phyloP scores from a whole-genome alignment of 805 yeast genomes.

The Candida parachauliodes region DNA sequence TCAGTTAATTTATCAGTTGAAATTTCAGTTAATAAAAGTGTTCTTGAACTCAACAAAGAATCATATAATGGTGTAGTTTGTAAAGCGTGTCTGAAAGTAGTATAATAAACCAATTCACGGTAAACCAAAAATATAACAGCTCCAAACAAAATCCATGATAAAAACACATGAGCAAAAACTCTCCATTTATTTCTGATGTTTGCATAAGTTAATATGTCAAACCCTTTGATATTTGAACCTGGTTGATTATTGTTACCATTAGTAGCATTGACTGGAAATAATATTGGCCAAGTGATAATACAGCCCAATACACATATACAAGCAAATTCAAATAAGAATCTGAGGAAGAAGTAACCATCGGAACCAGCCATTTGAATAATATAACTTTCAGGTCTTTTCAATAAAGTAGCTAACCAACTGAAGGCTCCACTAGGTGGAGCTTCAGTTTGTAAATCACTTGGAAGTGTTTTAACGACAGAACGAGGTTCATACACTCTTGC shows the following conservation, averaged over 20 bases:
- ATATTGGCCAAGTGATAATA: conserved; percentile 58
- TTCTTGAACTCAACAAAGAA: conserved; percentile 64
- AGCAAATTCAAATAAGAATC: conserved; percentile 58
- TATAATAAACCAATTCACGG: conserved; percentile 70
- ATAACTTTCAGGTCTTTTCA: conserved; percentile 56
- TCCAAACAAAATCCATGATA: conserved; percentile 74
- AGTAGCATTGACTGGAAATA: conserved; percentile 73
- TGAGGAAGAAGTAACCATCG: conserved; percentile 73
- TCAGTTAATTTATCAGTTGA: conserved; percentile 48
- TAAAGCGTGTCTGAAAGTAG: conserved; percentile 66
- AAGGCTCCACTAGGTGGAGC: conserved; percentile 43
- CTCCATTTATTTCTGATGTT: conserved; percentile 63
- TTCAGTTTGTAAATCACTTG: conserved; percentile 42
- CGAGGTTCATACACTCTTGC: conserved; percentile 54
- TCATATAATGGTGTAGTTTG: conserved; percentile 74
- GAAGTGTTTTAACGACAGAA: conserved; percentile 41
- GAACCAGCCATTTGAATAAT: conserved; percentile 66
- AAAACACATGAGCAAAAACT: conserved; percentile 69
- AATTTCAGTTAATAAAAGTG: conserved; percentile 69
- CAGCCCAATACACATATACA: conserved; percentile 51
- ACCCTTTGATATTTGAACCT: conserved; percentile 39
- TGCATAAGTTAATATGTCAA: conserved; percentile 61
- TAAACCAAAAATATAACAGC: conserved; percentile 61
- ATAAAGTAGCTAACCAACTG: conserved; percentile 52
- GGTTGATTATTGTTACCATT: conserved; percentile 45